phyloP scores from a whole-genome alignment of 2,329 filamentous ascomycete genomes.

The Diplodia corticola region DNA sequence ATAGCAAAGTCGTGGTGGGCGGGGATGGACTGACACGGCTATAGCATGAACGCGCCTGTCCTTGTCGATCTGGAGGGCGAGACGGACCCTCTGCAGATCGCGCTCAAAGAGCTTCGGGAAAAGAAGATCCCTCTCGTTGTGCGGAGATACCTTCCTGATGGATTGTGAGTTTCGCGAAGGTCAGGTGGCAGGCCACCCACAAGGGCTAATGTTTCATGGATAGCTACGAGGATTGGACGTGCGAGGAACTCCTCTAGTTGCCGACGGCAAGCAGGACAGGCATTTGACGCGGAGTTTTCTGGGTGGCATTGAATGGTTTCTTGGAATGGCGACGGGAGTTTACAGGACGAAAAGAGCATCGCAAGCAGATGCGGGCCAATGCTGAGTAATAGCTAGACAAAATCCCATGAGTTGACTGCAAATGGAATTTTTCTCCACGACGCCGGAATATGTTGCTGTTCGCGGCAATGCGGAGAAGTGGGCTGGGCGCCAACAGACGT shows the following conservation, averaged over 20 bases:
- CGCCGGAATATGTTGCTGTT: constrained; percentile 22
- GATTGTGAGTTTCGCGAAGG: constrained; percentile 67
- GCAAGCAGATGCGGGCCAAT: constrained; percentile 37
- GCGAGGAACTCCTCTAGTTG: constrained; percentile 76
- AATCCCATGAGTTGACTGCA: constrained; percentile 13
- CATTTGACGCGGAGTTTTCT: constrained; percentile 22
- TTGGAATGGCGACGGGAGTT: constrained; percentile 37
- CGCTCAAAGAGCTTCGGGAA: constrained; percentile 93
- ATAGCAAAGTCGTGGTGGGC: neutral
- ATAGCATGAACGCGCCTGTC: constrained; percentile 94
- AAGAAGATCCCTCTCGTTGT: constrained; percentile 99
- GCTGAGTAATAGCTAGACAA: constrained; percentile 17
- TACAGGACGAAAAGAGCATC: constrained; percentile 31
- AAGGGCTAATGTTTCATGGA: constrained; percentile 5
- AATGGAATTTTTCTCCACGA: constrained; percentile 18
- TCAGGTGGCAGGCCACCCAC: neutral
- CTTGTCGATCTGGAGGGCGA: constrained; percentile 96
- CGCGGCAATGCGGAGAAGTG: constrained; percentile 20
- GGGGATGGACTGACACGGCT: neutral
- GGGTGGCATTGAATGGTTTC: constrained; percentile 30
- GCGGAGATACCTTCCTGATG: constrained; percentile 91
- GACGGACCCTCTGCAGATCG: constrained; percentile 95
- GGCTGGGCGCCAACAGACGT: constrained; percentile 21
- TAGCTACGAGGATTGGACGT: constrained; percentile 99
- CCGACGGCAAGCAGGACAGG: constrained; percentile 13